These are phyloP conservation scores for Bathelium albidoporum DNA, from an alignment of 495 filamentous ascomycete genomes.

Conservation along the genomic window DNA sequence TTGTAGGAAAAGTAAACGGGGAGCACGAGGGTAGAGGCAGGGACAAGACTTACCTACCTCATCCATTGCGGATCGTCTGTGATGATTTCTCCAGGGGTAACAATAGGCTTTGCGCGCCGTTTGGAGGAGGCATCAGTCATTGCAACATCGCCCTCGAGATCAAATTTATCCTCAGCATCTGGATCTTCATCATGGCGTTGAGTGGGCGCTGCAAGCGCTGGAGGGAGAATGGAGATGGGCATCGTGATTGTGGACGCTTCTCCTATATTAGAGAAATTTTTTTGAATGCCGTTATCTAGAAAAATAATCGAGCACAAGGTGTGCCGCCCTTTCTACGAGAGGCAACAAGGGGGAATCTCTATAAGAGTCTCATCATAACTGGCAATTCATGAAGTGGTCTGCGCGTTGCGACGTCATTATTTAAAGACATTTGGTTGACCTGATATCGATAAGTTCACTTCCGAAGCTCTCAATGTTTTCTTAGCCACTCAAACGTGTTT, in stretches of 20 bases:
- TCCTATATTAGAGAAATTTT: too few species aligned
- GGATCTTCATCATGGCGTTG: constrained; percentile 26
- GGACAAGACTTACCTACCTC: constrained; percentile 14
- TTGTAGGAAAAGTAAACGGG: neutral
- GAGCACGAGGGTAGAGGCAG: neutral
- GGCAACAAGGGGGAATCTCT: too few species aligned
- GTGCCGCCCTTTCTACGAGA: too few species aligned
- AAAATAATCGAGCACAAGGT: neutral
- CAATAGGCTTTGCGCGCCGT: constrained; percentile 42
- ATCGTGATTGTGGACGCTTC: too few species aligned
- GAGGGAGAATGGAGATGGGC: constrained; percentile 72
- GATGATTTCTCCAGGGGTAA: constrained; percentile 83
- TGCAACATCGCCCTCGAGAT: constrained; percentile 37
- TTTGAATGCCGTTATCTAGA: neutral
- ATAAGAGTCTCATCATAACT: too few species aligned
- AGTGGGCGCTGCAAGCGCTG: constrained; percentile 34
- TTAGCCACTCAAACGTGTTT: too few species aligned
- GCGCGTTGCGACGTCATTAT: too few species aligned
- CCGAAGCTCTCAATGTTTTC: too few species aligned
- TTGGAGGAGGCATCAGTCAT: constrained; percentile 34
- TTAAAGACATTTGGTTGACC: too few species aligned
- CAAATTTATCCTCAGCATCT: constrained; percentile 50
- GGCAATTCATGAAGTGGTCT: too few species aligned
- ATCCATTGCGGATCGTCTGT: constrained; percentile 95
- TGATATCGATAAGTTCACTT: too few species aligned